Base-by-base conservation (phyloP, 192 early-diverging fungal species). In the Dimargaris cristalligena region DNA sequence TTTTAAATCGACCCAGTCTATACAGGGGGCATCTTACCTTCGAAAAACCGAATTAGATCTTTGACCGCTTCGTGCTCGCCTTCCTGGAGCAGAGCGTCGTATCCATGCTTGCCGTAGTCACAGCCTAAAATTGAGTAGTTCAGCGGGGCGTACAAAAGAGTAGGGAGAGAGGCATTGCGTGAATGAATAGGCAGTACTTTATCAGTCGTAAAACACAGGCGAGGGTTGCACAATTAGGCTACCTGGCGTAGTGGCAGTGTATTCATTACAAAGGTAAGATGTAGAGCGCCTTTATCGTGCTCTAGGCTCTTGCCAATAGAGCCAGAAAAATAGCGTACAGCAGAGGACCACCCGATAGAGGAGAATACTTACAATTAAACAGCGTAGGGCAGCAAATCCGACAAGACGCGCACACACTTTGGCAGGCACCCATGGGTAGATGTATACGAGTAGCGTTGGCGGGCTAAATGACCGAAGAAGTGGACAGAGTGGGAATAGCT, bases 11-110 rank as follows among this genome's bases (percentile, higher is more conserved):
- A 44, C 20, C n/a, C n/a, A n/a, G n/a, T n/a, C n/a, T n/a, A n/a
- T n/a, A n/a, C n/a, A n/a, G n/a, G n/a, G n/a, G n/a, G 38, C 6
- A 16, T 41, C 38, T 41, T 41, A 82, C 80, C 78, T 65, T 84
- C 80, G 44, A 84, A 69, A 59, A 75, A 82, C 56, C 80, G 78
- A 33, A 84, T 62, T 46, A 84, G 54, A 55, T 82, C 80, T 4
- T 78, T 79, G 49, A 84, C 78, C 33, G 82, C 82, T 58, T 81
- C 80, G n/a, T 79, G 73, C 59, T 84, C 82, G 62, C 78, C 79
- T 52, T 84, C 82, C 63, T 80, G 80, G 31, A 84, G 69, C 34
- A 82, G 59, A 20, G 82, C 75, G 55, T 82, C 82, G 67, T 84
- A 84, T 22, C 54, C 54, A 18, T 56, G 26, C n/a, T 56, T 56